phyloP scores from a whole-genome alignment of 139 green algal genomes.

The Nannochloris sp. region DNA sequence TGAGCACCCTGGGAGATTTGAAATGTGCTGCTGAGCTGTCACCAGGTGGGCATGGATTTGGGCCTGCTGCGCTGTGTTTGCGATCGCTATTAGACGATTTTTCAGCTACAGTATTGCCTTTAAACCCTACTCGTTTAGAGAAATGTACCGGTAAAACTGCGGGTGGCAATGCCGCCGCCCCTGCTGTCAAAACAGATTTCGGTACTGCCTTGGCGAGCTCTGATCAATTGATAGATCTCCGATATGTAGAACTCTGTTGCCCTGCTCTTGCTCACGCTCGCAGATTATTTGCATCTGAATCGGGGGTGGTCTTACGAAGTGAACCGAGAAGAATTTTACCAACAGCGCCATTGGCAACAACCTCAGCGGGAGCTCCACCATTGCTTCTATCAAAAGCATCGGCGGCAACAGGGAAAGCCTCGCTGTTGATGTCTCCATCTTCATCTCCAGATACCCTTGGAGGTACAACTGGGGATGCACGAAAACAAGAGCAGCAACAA shows the following conservation, averaged over 20 bases:
- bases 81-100: conserved; percentile 32
- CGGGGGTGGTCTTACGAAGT: neutral
- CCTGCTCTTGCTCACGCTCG: conserved; percentile 25
- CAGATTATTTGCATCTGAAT: conserved; percentile 1
- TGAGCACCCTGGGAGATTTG: conserved; percentile 17
- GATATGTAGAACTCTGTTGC: conserved; percentile 49
- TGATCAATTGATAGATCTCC: conserved; percentile 31
- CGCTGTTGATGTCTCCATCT: neutral
- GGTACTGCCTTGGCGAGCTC: neutral
- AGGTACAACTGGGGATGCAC: too few species aligned
- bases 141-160: too few species aligned
- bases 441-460: too few species aligned
- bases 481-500: too few species aligned
- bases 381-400: neutral
- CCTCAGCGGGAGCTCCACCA: neutral
- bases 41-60: conserved; percentile 8
- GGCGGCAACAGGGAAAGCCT: neutral
- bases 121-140: too few species aligned
- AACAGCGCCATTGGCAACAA: neutral
- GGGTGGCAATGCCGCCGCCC: too few species aligned
- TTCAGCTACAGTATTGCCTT: too few species aligned
- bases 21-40: conserved; percentile 10
- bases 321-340: conserved; percentile 17
- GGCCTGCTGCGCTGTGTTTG: conserved; percentile 26
- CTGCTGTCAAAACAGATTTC: too few species aligned